Evolutionary conservation across 176 grass and related monocot species (phyloP).

Genomic region (Guadua angustifolia): DNA sequence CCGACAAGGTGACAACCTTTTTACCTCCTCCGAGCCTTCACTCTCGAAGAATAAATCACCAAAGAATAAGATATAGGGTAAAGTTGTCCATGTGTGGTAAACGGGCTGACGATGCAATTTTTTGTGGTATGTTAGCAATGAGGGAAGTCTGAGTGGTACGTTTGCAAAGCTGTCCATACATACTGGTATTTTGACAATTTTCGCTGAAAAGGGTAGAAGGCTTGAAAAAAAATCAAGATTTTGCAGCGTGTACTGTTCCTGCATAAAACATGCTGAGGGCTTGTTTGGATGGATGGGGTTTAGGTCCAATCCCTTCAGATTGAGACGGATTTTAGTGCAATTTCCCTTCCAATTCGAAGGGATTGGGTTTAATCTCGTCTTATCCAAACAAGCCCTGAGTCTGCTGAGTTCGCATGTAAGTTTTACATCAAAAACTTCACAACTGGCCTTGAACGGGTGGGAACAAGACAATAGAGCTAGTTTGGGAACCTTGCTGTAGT

Average conservation of each 20-base stretch:
- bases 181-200: not conserved
- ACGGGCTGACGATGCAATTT: not conserved
- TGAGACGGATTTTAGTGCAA: not conserved
- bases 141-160: not conserved
- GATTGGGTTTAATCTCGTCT: not conserved
- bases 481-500: not conserved
- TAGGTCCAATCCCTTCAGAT: not conserved
- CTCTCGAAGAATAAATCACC: not conserved
- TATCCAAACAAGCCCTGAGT: not conserved
- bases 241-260: not conserved
- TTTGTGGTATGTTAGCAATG: not conserved
- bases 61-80: not conserved
- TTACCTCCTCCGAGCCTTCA: too few relatives aligned
- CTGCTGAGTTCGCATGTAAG: not conserved
- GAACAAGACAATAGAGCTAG: not conserved
- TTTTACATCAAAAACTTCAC: not conserved
- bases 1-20: too few relatives aligned
- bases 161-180: conserved; percentile 12
- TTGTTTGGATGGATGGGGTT: not conserved
- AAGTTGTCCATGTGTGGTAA: not conserved
- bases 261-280: not conserved
- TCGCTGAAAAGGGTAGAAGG: not conserved
- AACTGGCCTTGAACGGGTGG: not conserved
- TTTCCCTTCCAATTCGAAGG: not conserved
- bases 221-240: not conserved